Base-by-base conservation (phyloP, 805 yeast species). In the Pichia phayaonensis region DNA sequence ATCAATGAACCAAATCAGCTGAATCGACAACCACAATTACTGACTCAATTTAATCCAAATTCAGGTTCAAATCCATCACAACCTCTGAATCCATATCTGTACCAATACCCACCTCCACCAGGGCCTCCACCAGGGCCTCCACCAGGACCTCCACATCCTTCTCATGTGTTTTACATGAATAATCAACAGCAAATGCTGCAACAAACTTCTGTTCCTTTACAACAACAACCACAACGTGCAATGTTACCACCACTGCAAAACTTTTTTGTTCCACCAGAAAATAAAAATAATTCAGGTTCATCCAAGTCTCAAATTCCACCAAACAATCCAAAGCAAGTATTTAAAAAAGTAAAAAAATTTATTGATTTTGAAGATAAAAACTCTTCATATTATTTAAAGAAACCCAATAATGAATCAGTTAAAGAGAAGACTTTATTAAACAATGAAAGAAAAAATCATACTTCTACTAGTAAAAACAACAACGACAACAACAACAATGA, bases 31-130 rank as follows among this genome's bases (percentile, higher is more conserved):
- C 40, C 21, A n/a, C 21, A 36, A 2, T 36, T 18, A 36, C 22
- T 18, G 7, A n/a, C n/a, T n/a, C 20, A 18, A 4, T 42, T 31
- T 20, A 18, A 21, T 20, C 12, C 44, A 39, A 16, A 39, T 20
- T 10, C 48, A 22, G 7, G 3, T 45, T 20, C 26, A 16, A 34
- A 18, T 18, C 40, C 21, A 36, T 4, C 20, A 8, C 40, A 36
- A 36, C 21, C 40, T 36, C 21, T 36, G 8, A 36, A 36, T 36
- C 59, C 61, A 6, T 60, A 29, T 15, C n/a, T 59, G 4, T 61
- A 42, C 29, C 52, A 41, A 27, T 47, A 52, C 16, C 51, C 52
- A 26, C 50, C 52, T 18, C 44, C 54, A n/a, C 40, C n/a, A n/a
- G n/a, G n/a, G n/a, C n/a, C n/a, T n/a, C n/a, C n/a, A n/a, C n/a